These are phyloP conservation scores for Stentor coeruleus DNA, from an alignment of 73 alveolate genomes.

Conservation along the genomic window DNA sequence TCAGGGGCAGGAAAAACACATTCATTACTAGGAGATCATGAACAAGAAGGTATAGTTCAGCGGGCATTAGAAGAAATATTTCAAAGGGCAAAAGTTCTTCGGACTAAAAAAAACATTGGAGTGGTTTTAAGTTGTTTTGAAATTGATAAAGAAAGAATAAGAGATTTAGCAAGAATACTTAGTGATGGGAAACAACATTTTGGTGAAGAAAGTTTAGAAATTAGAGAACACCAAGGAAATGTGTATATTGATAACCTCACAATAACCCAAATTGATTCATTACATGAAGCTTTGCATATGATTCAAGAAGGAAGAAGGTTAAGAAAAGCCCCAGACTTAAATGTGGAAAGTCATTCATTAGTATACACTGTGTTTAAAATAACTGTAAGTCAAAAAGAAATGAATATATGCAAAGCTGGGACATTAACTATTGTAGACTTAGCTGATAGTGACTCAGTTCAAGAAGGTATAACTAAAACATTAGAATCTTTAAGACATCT, in stretches of 20 bases:
- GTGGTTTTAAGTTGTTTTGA: not conserved
- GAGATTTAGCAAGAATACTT: not conserved
- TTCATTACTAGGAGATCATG: not conserved
- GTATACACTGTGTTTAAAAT: not conserved
- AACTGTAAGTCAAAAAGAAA: not conserved
- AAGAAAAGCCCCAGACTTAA: not conserved
- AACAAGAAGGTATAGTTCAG: not conserved
- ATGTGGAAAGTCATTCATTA: not conserved
- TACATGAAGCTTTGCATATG: not conserved
- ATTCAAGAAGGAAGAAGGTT: not conserved
- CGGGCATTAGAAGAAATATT: not conserved
- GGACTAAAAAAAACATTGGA: not conserved
- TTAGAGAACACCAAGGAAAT: constrained; percentile 6
- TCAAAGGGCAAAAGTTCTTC: not conserved
- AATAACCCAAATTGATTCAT: not conserved
- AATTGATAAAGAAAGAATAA: not conserved
- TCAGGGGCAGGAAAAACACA: constrained; percentile 13
- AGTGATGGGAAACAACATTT: not conserved
- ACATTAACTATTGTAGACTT: not conserved
- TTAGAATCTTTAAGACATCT: not conserved
- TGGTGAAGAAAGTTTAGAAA: not conserved
- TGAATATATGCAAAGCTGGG: not conserved
- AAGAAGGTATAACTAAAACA: not conserved
- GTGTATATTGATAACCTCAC: not conserved
- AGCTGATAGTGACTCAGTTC: constrained; percentile 5